Base-by-base conservation (phyloP, 1,139 yeast species). In the Hansenula sp. region DNA sequence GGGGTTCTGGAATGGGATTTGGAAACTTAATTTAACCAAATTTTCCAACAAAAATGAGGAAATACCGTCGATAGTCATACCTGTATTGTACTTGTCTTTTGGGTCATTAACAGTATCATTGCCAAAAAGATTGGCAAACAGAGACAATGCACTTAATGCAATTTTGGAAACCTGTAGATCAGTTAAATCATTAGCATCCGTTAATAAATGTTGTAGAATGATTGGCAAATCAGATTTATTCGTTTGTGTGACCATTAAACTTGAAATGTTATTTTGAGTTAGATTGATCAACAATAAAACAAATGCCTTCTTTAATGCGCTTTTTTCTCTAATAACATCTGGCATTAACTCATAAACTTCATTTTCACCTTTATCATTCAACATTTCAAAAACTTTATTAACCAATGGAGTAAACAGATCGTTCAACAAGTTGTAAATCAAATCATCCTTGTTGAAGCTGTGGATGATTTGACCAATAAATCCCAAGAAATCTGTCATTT, bases 401-500 rank as follows among this genome's bases (percentile, higher is more conserved):
- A 88, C 70, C 41, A 93, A 72, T 16, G 97, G 96, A 3, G 86
- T 70, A 48, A 90, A 63, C 48, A 93, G 68, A 46, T 82, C 81
- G 56, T 84, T 81, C 49, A 93, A 71, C 64, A 94, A 70, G 54
- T 81, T 82, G 62, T 85, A 89, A 45, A 91, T 79, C 40, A 75
- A 76, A 37, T 78, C 81, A 54, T 86, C 84, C 39, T 71, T 70
- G 56, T 80, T 78, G 64, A 84, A 89, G 55, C 74, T 77, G 63
- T 93, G 98, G 40, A 86, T 79, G 49, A 93, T 77, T 65, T 93
- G 98, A 8, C 96, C 94, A 53, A 93, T 69, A 61, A 93, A 93
- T 41, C 93, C 78, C 46, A 90, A 67, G 60, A 94, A 90, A 59
- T 89, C 96, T 38, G 78, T 74, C 59, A 91, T 67, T 61, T 93